A percentile compares a stretch with the other conserved stretches of the same genome.
Evolutionary conservation across 495 filamentous ascomycete species (phyloP).

Genomic region (Evernia prunastri): DNA sequence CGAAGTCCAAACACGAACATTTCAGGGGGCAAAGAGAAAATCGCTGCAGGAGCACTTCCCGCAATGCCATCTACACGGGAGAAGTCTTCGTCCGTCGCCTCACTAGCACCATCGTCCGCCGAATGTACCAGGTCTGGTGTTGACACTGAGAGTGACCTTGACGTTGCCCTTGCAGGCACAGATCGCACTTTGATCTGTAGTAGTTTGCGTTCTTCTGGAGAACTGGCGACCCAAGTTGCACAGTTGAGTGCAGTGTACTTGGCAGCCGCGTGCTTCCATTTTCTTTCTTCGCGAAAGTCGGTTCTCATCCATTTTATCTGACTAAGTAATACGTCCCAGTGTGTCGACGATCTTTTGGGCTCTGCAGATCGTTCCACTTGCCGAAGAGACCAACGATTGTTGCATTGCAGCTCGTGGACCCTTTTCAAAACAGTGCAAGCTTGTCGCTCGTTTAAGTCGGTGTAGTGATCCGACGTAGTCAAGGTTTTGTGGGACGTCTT

Average conservation of each 20-base stretch:
- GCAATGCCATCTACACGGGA: slow-evolving; percentile 36
- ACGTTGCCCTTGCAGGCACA: slow-evolving; percentile 15
- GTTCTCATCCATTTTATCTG: slow-evolving; percentile 97
- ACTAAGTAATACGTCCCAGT: slow-evolving; percentile 78
- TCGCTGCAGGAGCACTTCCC: slow-evolving; percentile 56
- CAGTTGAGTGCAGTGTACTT: slow-evolving; percentile 71
- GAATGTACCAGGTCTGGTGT: slow-evolving; percentile 69
- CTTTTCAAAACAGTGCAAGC: slow-evolving; percentile 74
- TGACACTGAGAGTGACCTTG: slow-evolving; percentile 38
- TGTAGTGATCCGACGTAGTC: slow-evolving; percentile 66
- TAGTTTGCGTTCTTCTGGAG: slow-evolving; percentile 50
- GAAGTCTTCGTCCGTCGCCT: slow-evolving; percentile 42
- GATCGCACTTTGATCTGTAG: slow-evolving; percentile 37
- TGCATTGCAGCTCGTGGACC: slow-evolving; percentile 81
- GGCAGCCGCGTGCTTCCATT: slow-evolving; percentile 83
- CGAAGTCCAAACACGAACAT: slow-evolving; percentile 75
- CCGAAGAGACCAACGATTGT: slow-evolving; percentile 83
- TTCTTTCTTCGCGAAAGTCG: slow-evolving; percentile 88
- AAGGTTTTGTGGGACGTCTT: slow-evolving; percentile 74
- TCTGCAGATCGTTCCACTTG: slow-evolving; percentile 76
- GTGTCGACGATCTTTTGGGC: slow-evolving; percentile 63
- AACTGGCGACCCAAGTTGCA: slow-evolving; percentile 66
- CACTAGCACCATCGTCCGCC: slow-evolving; percentile 51
- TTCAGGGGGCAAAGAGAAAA: slow-evolving; percentile 75
- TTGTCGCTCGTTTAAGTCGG: slow-evolving; percentile 73